Percentiles rank a stretch among this genome's conserved stretches.
Conservation (phyloP, 768 basidiomycete species). For the Mycena latifolia region DNA sequence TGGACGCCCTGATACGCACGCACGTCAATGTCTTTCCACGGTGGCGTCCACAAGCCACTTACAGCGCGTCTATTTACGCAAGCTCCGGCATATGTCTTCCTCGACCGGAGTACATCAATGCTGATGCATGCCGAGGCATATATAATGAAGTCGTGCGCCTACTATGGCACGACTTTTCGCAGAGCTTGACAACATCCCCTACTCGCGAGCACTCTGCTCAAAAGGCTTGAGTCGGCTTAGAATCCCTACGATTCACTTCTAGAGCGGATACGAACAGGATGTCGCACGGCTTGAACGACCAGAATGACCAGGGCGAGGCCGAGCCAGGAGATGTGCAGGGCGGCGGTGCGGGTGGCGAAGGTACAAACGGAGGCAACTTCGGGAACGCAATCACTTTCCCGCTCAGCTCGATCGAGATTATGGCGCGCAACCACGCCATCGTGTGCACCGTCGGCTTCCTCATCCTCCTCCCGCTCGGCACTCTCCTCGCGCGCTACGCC, state of each 20-base stretch:
- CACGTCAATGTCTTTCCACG: background rate
- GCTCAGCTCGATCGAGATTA: constrained; percentile 46
- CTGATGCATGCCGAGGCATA: background rate
- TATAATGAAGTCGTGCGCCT: background rate
- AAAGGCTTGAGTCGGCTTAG: no score
- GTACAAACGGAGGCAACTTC: no score
- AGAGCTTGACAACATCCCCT: background rate
- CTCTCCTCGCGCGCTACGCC: constrained; percentile 64
- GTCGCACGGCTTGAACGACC: background rate
- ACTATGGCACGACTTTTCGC: constrained; percentile 3
- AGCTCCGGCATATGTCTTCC: background rate
- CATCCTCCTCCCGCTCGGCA: constrained; percentile 69
- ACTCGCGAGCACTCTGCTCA: background rate
- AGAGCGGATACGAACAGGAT: background rate
- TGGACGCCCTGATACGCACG: background rate
- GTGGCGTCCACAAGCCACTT: background rate
- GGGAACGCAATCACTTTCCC: constrained; percentile 29
- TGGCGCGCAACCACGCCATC: constrained; percentile 62
- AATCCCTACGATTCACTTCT: background rate
- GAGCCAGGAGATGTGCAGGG: background rate
- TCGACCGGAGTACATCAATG: background rate
- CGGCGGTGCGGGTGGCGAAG: background rate
- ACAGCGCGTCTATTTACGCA: background rate
- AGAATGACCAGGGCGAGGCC: background rate
- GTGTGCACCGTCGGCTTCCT: constrained; percentile 67